Conservation (phyloP, 2,329 filamentous ascomycete species). For the Exophiala mesophila region DNA sequence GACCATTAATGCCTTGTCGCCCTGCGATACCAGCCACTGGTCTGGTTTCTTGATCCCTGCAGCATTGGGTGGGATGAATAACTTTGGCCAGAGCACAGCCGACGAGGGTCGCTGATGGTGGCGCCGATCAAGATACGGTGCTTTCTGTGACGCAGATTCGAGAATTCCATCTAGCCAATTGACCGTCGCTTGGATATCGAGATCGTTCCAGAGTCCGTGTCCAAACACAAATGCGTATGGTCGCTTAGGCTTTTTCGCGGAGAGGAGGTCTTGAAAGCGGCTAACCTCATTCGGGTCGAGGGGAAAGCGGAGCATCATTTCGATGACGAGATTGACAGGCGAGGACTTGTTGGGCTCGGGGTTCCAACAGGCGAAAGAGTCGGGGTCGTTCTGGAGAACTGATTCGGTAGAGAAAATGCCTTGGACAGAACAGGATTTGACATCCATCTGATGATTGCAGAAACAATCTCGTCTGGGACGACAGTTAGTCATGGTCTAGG, state of each 20-base stretch:
- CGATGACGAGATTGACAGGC: conserved; percentile 38
- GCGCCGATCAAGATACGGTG: conserved; percentile 16
- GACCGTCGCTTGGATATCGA: conserved; percentile 39
- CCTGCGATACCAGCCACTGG: conserved; percentile 44
- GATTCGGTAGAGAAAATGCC: conserved; percentile 46
- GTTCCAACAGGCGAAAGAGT: conserved; percentile 38
- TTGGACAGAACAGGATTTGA: conserved; percentile 46
- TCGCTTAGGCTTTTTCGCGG: conserved; percentile 29
- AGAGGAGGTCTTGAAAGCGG: conserved; percentile 36
- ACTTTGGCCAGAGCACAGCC: conserved; percentile 21
- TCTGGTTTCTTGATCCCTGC: conserved; percentile 44
- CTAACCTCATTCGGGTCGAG: conserved; percentile 38
- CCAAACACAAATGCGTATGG: conserved; percentile 44
- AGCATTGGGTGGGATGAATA: conserved; percentile 45
- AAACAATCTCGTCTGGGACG: conserved; percentile 39
- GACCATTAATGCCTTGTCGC: conserved; percentile 44
- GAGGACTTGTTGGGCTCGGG: conserved; percentile 8
- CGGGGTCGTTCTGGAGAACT: conserved; percentile 40
- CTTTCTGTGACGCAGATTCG: conserved; percentile 80
- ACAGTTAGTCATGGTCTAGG: neutral
- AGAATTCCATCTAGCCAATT: conserved; percentile 69
- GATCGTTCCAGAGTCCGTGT: conserved; percentile 47
- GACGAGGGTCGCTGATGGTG: neutral
- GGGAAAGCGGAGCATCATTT: conserved; percentile 43
- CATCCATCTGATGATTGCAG: conserved; percentile 48